Base-by-base conservation (phyloP, 805 yeast species). In the Lachancea cidri region DNA sequence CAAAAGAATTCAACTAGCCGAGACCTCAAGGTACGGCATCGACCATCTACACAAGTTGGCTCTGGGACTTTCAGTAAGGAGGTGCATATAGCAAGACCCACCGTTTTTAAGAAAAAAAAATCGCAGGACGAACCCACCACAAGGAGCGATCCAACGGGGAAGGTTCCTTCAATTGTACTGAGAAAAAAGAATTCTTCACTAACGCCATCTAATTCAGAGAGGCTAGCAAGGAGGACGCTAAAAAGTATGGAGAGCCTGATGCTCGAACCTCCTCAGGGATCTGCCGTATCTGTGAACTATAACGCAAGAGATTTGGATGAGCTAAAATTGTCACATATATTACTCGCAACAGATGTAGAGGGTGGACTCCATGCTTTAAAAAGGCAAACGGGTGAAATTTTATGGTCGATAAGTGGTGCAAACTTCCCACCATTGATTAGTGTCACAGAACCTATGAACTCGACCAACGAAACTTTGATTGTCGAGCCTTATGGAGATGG, bases 401-500 rank as follows among this genome's bases (percentile, higher is more conserved):
- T 82, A 13, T 89, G 98, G 98, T 72, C 87, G 0, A 62, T 88
- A 2, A 74, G 77, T 4, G 78, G 85, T 2, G 76, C 46, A 4
- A 43, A 49, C 16, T 45, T 52, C 31, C 47, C 51, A 25, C 61
- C 63, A 4, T 44, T 57, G 11, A 43, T 61, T 6, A 36, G 46
- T 25, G 49, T 58, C 9, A 41, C 45, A 9, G 57, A 52, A 30
- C 52, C 56, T 7, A 25, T 49, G 7, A 35, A 36, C 5, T 20
- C 36, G 5, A 49, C 50, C 2, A 56, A 55, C 29, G 67, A 62
- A 38, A 75, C 82, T 0, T 85, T 97, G 91, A 81, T 91, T 39
- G 91, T 93, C 1, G 98, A 93, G 52, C 98, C 98, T 0, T 76
- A 73, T 48, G 81, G 80, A 4, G 95, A 85, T 43, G 98, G 98